These are phyloP conservation scores for Suhomyces bokatorum DNA, from an alignment of 1,139 yeast genomes.

Conservation along the genomic window DNA sequence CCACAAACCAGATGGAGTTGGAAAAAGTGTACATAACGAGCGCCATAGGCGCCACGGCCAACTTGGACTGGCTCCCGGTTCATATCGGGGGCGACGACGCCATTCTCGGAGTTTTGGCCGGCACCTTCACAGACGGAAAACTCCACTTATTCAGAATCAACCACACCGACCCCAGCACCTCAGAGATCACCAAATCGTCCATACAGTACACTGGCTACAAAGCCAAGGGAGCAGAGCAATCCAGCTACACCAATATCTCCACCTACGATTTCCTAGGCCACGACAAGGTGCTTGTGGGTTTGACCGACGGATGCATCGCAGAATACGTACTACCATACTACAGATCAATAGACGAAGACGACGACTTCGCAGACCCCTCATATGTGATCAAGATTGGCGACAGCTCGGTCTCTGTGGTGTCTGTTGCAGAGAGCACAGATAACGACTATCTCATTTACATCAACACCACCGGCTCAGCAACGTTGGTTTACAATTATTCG, in stretches of 20 bases:
- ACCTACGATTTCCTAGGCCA: conserved; percentile 57
- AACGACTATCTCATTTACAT: conserved; percentile 39
- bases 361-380: conserved; percentile 41
- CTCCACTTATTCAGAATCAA: conserved; percentile 52
- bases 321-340: conserved; percentile 53
- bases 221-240: neutral
- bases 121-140: conserved; percentile 64
- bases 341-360: conserved; percentile 13
- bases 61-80: conserved; percentile 53
- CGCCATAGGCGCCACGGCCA: conserved; percentile 54
- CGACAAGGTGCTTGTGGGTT: conserved; percentile 58
- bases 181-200: conserved; percentile 30
- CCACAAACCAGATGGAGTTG: conserved; percentile 23
- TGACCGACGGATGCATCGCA: conserved; percentile 63
- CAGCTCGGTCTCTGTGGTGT: conserved; percentile 49
- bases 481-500: conserved; percentile 41
- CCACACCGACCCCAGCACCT: conserved; percentile 18
- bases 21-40: conserved; percentile 39
- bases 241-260: conserved; percentile 22
- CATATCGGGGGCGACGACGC: conserved; percentile 20
- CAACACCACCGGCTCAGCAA: conserved; percentile 51
- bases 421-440: conserved; percentile 31
- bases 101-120: conserved; percentile 50
- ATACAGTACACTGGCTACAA: conserved; percentile 21
- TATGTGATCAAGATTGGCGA: conserved; percentile 49